Evolutionary conservation across 1,139 yeast genomes (phyloP).

Genomic region (Geotrichum macrosporum): DNA sequence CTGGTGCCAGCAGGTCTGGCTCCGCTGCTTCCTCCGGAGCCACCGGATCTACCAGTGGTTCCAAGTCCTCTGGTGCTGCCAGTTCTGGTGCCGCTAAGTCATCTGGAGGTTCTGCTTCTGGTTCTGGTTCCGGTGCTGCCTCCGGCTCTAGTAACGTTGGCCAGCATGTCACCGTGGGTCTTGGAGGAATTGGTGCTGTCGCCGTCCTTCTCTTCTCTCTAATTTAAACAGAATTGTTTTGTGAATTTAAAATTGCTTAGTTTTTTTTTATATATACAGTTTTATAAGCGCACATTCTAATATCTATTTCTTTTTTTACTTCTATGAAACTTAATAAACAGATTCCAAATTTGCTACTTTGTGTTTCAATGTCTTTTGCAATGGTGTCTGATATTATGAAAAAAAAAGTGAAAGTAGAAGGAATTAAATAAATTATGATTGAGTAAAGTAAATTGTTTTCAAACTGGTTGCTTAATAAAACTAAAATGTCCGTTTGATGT

Average conservation of each 20-base stretch:
- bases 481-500: background rate
- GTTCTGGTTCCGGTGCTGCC: constrained; percentile 1
- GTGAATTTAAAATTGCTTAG: background rate
- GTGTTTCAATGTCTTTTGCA: no score
- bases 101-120: constrained; percentile 4
- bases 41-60: no score
- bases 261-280: background rate
- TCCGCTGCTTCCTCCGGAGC: no score
- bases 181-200: constrained; percentile 4
- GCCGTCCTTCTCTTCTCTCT: constrained; percentile 7
- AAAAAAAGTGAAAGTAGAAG: no score
- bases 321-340: no score
- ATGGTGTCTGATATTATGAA: no score
- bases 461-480: background rate
- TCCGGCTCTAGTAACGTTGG: background rate
- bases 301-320: no score
- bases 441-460: background rate
- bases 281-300: background rate
- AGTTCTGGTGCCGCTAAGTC: background rate
- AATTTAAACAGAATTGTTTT: constrained; percentile 1
- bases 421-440: background rate
- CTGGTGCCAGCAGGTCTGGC: no score
- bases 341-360: no score
- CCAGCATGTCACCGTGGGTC: constrained; percentile 1
- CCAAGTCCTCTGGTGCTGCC: no score